Evolutionary conservation across 2,329 filamentous ascomycete species (phyloP), one percentile per base, ranked within the genome.

Genomic region (Sporothrix brasiliensis): DNA sequence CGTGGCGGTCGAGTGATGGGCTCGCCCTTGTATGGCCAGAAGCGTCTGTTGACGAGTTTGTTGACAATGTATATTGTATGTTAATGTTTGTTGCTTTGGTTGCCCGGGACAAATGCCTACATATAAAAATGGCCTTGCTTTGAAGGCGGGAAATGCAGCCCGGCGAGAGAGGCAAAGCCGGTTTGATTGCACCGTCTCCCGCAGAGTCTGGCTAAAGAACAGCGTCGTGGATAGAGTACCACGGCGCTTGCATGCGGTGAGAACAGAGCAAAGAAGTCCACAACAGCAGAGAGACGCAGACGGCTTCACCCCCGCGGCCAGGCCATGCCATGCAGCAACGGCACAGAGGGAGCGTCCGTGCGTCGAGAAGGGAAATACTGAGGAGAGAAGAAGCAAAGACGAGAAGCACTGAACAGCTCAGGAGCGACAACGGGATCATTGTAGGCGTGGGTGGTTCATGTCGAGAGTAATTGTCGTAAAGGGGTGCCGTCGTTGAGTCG

Each of bases 301-400:
- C 13, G 44, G 41, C 41, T 24, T 21, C 34, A 61, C 56, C 30
- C 50, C n/a, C 39, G 21, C 47, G 14, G 41, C 60, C 60, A 47
- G 50, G 50, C 65, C 50, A 54, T 19, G 65, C 39, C 39, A 44
- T 68, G 67, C 34, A 68, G 67, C 67, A 34, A 68, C 67, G 67
- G 67, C 67, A 68, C 39, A 68, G 41, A 30, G 53, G 21, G 67
- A 60, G 67, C 16, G 67, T 49, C 67, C 67, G 67, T 68, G 67
- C 67, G 67, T 52, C 53, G 41, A 54, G 53, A 34, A 41, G 19
- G 27, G 5, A 27, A 2, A 54, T 13, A 54, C 10, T 3, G 5
- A 7, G 41, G 7, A 44, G 41, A 13, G 21, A 54, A 27, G n/a
- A 30, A 11, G 4, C 21, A 27, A 27, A 54, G n/a, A 27, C 5